These are phyloP conservation scores for Fraxinus velutina DNA, from an alignment of 305 asterid species.

Conservation along the genomic window DNA sequence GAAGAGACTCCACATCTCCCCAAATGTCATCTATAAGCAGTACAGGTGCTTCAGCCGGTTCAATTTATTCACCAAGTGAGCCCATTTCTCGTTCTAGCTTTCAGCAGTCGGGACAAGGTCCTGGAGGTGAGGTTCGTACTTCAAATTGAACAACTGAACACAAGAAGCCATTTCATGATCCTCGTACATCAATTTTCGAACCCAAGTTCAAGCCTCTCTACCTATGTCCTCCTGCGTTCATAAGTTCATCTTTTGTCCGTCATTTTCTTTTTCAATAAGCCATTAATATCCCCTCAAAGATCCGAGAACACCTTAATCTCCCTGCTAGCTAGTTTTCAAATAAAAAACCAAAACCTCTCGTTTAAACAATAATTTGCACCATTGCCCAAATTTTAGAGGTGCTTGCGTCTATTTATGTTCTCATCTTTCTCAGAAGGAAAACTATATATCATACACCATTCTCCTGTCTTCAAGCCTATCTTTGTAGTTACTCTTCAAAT, in stretches of 20 bases:
- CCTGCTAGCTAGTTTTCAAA: constrained; percentile 49
- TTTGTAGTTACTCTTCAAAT: constrained; percentile 24
- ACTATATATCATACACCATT: constrained; percentile 26
- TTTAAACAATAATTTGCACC: constrained; percentile 38
- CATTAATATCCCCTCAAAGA: constrained; percentile 40
- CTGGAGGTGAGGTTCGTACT: constrained; percentile 40
- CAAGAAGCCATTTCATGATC: constrained; percentile 20
- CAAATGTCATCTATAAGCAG: constrained; percentile 56
- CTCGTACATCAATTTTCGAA: constrained; percentile 29
- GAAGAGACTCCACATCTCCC: constrained; percentile 47
- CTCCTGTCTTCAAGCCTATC: constrained; percentile 22
- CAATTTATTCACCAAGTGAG: constrained; percentile 41
- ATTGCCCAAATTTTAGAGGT: constrained; percentile 48
- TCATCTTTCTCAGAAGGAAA: constrained; percentile 40
- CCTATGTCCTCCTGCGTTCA: constrained; percentile 36
- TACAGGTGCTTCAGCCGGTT: constrained; percentile 42
- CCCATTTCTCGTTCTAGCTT: constrained; percentile 42
- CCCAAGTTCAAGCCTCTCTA: constrained; percentile 29
- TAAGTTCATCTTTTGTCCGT: constrained; percentile 20
- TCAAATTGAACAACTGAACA: constrained; percentile 54
- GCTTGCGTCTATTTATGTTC: constrained; percentile 42
- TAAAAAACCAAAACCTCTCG: constrained; percentile 34
- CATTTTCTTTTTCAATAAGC: constrained; percentile 44
- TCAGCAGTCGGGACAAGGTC: constrained; percentile 49
- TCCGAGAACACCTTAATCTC: constrained; percentile 43